These are phyloP conservation scores for Globisporangium megalacanthum DNA, from an alignment of 352 stramenopile genomes.

Conservation along the genomic window DNA sequence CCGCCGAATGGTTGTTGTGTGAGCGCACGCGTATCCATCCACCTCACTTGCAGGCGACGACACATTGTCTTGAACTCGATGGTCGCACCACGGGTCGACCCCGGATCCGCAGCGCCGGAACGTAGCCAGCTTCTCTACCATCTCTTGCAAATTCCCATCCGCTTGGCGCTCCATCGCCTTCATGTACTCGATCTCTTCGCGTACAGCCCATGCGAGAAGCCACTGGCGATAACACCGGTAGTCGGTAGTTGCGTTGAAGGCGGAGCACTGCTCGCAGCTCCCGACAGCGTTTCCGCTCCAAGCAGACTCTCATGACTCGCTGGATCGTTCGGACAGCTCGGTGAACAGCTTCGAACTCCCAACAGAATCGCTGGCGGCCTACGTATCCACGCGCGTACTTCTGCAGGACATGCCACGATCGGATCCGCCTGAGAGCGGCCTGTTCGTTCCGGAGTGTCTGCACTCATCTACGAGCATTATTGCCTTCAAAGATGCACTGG, in stretches of 20 bases:
- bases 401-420: constrained; percentile 34
- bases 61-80: constrained; percentile 8
- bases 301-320: constrained; percentile 36
- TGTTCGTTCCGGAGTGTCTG: constrained; percentile 29
- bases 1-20: not conserved
- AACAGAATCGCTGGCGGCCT: constrained; percentile 29
- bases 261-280: constrained; percentile 30
- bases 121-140: constrained; percentile 35
- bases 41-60: not conserved
- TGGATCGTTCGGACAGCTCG: constrained; percentile 47
- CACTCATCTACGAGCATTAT: constrained; percentile 42
- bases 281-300: constrained; percentile 30
- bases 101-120: constrained; percentile 29
- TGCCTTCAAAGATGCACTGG: constrained; percentile 63
- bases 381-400: constrained; percentile 51
- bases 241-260: constrained; percentile 54
- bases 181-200: constrained; percentile 61
- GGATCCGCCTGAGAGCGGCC: constrained; percentile 30
- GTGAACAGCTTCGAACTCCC: constrained; percentile 27
- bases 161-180: constrained; percentile 33
- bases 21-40: not conserved
- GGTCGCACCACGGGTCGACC: constrained; percentile 1
- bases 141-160: constrained; percentile 32
- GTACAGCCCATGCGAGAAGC: constrained; percentile 35
- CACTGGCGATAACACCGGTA: constrained; percentile 51